phyloP scores from a whole-genome alignment of 75 land plant species.

The Isoetes taiwanensis region DNA sequence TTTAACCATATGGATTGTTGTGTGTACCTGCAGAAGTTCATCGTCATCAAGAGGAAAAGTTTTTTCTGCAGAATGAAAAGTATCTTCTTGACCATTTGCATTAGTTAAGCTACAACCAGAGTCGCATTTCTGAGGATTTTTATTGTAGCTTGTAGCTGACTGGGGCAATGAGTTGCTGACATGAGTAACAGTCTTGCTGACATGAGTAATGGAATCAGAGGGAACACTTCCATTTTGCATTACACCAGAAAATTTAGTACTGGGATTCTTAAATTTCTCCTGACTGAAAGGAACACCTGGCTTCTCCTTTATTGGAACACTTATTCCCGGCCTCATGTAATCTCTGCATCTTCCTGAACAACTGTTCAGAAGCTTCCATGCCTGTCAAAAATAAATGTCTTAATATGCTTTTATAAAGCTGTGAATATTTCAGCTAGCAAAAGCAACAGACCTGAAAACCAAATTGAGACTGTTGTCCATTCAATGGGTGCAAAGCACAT shows the following conservation, averaged over 20 bases:
- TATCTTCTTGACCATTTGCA: background rate
- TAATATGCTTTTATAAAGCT: background rate
- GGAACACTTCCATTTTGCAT: background rate
- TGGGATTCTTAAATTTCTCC: background rate
- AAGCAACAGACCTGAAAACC: constrained; percentile 9
- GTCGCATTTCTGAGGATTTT: constrained; percentile 2
- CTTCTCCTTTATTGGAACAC: constrained; percentile 29
- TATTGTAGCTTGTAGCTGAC: background rate
- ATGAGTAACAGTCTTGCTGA: constrained; percentile 3
- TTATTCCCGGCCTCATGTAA: constrained; percentile 64
- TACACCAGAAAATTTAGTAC: background rate
- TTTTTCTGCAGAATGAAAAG: background rate
- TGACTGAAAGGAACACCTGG: background rate
- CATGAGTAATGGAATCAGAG: background rate
- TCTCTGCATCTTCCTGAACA: constrained; percentile 20
- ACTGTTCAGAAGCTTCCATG: constrained; percentile 44
- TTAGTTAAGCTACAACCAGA: background rate
- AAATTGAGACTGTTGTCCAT: background rate
- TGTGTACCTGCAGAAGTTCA: constrained; percentile 57
- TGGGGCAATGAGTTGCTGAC: constrained; percentile 11
- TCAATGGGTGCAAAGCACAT: constrained; percentile 9
- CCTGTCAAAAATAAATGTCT: constrained; percentile 31
- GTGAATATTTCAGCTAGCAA: background rate
- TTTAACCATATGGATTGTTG: background rate
- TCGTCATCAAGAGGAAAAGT: constrained; percentile 37